A percentile compares a stretch with the other conserved stretches of the same genome.
Evolutionary conservation across 192 early-diverging fungal genomes (phyloP).

Genomic region (Chytriomyces sp.): DNA sequence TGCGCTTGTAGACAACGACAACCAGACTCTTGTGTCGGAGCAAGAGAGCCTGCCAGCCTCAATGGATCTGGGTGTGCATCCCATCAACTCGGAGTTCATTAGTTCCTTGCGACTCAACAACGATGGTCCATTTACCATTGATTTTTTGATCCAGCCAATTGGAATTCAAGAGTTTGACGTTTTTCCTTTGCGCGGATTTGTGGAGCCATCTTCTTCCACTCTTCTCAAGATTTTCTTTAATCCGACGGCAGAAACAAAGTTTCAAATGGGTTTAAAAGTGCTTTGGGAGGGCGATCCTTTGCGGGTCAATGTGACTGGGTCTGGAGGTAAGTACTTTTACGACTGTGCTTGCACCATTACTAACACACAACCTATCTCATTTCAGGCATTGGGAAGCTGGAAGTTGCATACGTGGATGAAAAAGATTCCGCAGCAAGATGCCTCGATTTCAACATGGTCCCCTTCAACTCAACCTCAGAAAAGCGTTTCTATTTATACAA

Average conservation of each 20-base stretch:
- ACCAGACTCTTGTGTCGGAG: conserved; percentile 37
- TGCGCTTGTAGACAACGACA: conserved; percentile 37
- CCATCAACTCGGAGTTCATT: conserved; percentile 51
- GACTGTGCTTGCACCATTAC: background rate
- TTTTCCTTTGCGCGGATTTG: conserved; percentile 59
- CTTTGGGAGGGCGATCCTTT: conserved; percentile 63
- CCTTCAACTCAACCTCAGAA: conserved; percentile 60
- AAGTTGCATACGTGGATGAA: conserved; percentile 57
- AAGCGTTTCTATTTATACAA: conserved; percentile 64
- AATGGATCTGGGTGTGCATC: conserved; percentile 63
- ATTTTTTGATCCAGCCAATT: conserved; percentile 65
- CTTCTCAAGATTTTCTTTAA: conserved; percentile 56
- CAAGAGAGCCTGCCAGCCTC: conserved; percentile 10
- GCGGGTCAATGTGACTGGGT: conserved; percentile 50
- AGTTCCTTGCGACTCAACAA: conserved; percentile 54
- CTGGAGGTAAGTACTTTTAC: conserved; percentile 38
- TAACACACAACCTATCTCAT: background rate
- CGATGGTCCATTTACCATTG: conserved; percentile 62
- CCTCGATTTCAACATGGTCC: conserved; percentile 70
- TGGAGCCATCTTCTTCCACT: conserved; percentile 46
- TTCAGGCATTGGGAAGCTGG: conserved; percentile 57
- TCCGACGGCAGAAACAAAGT: conserved; percentile 58
- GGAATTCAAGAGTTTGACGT: conserved; percentile 60
- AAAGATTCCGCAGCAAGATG: conserved; percentile 49
- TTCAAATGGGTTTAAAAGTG: conserved; percentile 54